Conservation (phyloP, 805 yeast species). For the Teunomyces lycoperdinae region DNA sequence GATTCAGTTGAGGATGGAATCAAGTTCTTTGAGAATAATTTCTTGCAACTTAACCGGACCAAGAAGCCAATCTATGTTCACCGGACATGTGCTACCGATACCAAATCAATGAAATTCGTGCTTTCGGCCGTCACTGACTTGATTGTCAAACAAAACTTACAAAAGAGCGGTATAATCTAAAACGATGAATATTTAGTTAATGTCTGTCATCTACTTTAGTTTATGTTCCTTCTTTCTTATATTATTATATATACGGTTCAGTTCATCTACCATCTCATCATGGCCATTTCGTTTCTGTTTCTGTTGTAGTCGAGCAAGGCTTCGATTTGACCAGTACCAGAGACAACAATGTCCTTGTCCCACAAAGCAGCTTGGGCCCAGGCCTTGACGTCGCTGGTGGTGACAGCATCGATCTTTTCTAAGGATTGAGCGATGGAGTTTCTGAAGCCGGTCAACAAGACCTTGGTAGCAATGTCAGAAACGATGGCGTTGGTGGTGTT, state of each 20-base stretch:
- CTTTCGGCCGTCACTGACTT: slow-evolving; percentile 90
- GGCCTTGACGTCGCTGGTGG: slow-evolving; percentile 55
- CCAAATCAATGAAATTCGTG: slow-evolving; percentile 84
- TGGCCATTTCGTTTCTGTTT: slow-evolving; percentile 84
- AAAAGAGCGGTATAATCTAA: slow-evolving; percentile 70
- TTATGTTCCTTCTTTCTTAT: slow-evolving; percentile 1
- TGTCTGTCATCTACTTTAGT: neutral
- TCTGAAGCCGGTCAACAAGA: slow-evolving; percentile 60
- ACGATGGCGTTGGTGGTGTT: slow-evolving; percentile 51
- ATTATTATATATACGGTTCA: slow-evolving; percentile 3
- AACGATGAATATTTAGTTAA: neutral
- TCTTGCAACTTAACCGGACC: slow-evolving; percentile 60
- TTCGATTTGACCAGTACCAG: slow-evolving; percentile 87
- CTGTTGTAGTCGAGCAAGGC: slow-evolving; percentile 79
- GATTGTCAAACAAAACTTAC: slow-evolving; percentile 78
- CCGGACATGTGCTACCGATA: slow-evolving; percentile 94
- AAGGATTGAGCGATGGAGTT: slow-evolving; percentile 58
- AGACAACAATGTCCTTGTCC: slow-evolving; percentile 80
- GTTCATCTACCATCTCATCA: slow-evolving; percentile 62
- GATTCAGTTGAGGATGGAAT: slow-evolving; percentile 64
- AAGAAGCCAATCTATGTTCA: slow-evolving; percentile 84
- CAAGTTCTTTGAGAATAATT: slow-evolving; percentile 66
- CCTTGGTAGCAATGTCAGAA: slow-evolving; percentile 56
- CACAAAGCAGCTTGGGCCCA: slow-evolving; percentile 78
- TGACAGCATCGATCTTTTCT: slow-evolving; percentile 61